Conservation (phyloP, 192 early-diverging fungal genomes). For the Thoreauomyces humboldtii region DNA sequence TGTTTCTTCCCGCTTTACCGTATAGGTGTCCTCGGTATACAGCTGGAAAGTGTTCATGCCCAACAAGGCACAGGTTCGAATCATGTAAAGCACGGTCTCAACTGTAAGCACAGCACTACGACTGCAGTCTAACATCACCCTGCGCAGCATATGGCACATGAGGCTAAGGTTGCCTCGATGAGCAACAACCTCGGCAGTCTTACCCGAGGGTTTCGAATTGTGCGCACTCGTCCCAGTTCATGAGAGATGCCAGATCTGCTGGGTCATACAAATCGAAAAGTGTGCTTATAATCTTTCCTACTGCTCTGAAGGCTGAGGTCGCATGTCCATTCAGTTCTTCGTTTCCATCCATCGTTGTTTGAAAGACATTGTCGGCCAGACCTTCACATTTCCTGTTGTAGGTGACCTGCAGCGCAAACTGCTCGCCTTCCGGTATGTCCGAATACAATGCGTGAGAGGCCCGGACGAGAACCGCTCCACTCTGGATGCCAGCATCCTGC, state of each 20-base stretch:
- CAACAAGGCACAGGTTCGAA: slow-evolving; percentile 77
- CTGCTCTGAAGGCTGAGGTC: slow-evolving; percentile 66
- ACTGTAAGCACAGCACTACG: slow-evolving; percentile 71
- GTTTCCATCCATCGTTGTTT: too few species aligned
- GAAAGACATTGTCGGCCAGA: slow-evolving; percentile 13
- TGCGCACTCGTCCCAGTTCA: slow-evolving; percentile 57
- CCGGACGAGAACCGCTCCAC: background rate
- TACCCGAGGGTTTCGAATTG: slow-evolving; percentile 71
- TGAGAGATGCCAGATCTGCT: slow-evolving; percentile 28
- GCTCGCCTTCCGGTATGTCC: slow-evolving; percentile 22
- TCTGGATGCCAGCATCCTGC: too few species aligned
- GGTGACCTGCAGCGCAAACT: slow-evolving; percentile 13
- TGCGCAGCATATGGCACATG: too few species aligned
- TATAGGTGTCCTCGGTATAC: slow-evolving; percentile 86
- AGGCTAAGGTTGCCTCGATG: background rate
- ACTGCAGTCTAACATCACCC: slow-evolving; percentile 84
- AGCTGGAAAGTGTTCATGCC: slow-evolving; percentile 86
- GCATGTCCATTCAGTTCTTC: background rate
- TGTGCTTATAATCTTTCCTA: slow-evolving; percentile 64
- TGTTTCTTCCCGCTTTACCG: background rate
- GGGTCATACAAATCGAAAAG: slow-evolving; percentile 45
- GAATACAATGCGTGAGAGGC: background rate
- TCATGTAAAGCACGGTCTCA: slow-evolving; percentile 60
- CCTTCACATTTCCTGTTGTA: slow-evolving; percentile 71
- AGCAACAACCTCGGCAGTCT: background rate